Base-by-base conservation (phyloP, 2,329 filamentous ascomycete species). In the Xylaria sp. region DNA sequence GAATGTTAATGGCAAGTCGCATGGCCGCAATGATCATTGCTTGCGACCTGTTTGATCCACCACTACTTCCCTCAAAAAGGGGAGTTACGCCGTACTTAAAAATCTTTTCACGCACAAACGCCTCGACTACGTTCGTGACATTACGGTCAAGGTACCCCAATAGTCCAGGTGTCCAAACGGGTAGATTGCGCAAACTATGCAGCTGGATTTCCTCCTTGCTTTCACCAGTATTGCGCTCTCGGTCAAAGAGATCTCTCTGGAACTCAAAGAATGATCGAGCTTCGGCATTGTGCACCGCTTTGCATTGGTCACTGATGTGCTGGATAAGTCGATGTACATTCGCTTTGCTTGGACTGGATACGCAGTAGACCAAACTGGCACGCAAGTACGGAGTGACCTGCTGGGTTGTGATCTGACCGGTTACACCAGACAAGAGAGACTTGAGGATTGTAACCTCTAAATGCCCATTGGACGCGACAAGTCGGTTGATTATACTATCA, bases 371-470 rank as follows among this genome's bases (percentile, higher is more conserved):
- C 39, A 84, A 76, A 2, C 87, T 86, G 18, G 85, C 86, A n/a
- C 86, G 84, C 20, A 93, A 81, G 73, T 86, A 92, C 1, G 89
- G 86, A 18, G 84, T 82, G 70, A 87, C 81, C 39, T 82, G 81
- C 20, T 85, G 80, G 9, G 82, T 77, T 2, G 82, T 81, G 2
- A 85, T 80, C 18, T 85, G 83, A 13, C 86, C 84, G 20, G 84
- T 84, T 56, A 92, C 86, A 28, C 85, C 86, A 50, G 80, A 80
- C 69, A 85, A 82, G 50, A 93, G 77, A 0, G 88, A 87, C 52
- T 81, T 78, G 48, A 84, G 83, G 1, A 94, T 82, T 54, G 83
- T 81, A 0, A 80, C 58, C 52, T 89, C 87, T 78, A 89, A 84
- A 7, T 81, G 74, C 0, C 82, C 78, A 65, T 86, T 85, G 23